Evolutionary conservation across 345 rosid genomes (phyloP).

Genomic region (Citrus medica): DNA sequence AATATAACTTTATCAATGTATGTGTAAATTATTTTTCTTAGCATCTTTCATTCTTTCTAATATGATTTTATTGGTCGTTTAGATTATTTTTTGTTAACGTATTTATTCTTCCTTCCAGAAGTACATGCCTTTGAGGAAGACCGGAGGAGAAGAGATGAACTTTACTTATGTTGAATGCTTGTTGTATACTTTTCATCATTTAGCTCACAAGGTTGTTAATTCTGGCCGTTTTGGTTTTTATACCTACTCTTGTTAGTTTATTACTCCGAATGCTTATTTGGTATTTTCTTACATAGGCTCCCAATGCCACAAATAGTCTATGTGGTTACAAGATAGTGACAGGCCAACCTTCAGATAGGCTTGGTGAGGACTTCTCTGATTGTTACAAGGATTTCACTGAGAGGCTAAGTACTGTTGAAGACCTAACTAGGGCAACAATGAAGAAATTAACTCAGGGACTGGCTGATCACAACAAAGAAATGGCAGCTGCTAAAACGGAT

Average conservation of each 20-base stretch:
- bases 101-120: constrained; percentile 45
- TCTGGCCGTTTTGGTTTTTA: constrained; percentile 8
- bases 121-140: constrained; percentile 91
- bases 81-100: background rate
- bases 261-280: constrained; percentile 19
- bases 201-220: constrained; percentile 78
- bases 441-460: constrained; percentile 91
- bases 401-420: constrained; percentile 82
- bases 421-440: constrained; percentile 85
- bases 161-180: constrained; percentile 94
- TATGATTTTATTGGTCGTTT: background rate
- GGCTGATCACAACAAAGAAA: constrained; percentile 92
- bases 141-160: constrained; percentile 94
- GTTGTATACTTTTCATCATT: constrained; percentile 82
- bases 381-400: constrained; percentile 78
- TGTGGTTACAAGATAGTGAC: constrained; percentile 98
- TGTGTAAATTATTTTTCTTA: background rate
- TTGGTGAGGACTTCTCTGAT: constrained; percentile 97
- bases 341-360: constrained; percentile 96
- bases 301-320: constrained; percentile 91
- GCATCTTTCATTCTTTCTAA: constrained; percentile 7
- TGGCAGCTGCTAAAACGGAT: constrained; percentile 95
- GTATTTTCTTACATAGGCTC: constrained; percentile 53
- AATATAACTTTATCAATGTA: background rate
- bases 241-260: background rate